Conservation (phyloP, 2,329 filamentous ascomycete species). For the Diaporthe longicolla region DNA sequence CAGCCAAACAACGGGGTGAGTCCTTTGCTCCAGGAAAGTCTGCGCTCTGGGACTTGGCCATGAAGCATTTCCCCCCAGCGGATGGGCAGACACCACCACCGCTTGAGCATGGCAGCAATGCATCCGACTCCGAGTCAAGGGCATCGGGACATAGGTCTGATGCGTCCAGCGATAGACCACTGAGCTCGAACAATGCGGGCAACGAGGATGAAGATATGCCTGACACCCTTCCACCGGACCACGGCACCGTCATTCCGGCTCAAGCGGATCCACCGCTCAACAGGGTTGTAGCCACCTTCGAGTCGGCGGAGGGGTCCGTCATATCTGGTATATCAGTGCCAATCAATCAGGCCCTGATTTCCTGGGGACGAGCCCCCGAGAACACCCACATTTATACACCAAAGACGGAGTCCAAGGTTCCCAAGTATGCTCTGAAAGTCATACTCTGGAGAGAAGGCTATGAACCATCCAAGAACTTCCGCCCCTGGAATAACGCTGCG, state of each 20-base stretch:
- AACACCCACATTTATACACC: constrained; percentile 79
- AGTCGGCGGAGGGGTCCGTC: constrained; percentile 75
- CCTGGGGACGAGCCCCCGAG: constrained; percentile 80
- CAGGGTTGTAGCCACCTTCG: constrained; percentile 74
- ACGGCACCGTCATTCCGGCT: constrained; percentile 55
- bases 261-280: constrained; percentile 52
- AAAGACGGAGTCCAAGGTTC: constrained; percentile 77
- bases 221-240: constrained; percentile 56
- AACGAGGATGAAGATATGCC: constrained; percentile 46
- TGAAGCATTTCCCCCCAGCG: constrained; percentile 70
- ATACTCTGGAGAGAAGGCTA: constrained; percentile 80
- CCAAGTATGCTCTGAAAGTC: constrained; percentile 85
- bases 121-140: constrained; percentile 33
- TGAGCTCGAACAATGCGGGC: constrained; percentile 21
- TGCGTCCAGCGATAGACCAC: constrained; percentile 2
- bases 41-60: constrained; percentile 68
- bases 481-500: constrained; percentile 65
- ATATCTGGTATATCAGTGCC: constrained; percentile 73
- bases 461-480: constrained; percentile 68
- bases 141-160: constrained; percentile 30
- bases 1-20: constrained; percentile 65
- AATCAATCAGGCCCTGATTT: constrained; percentile 76
- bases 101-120: constrained; percentile 11
- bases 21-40: constrained; percentile 67
- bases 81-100: constrained; percentile 30